phyloP scores from a whole-genome alignment of 345 rosid species.

The Bruguiera sexangula region DNA sequence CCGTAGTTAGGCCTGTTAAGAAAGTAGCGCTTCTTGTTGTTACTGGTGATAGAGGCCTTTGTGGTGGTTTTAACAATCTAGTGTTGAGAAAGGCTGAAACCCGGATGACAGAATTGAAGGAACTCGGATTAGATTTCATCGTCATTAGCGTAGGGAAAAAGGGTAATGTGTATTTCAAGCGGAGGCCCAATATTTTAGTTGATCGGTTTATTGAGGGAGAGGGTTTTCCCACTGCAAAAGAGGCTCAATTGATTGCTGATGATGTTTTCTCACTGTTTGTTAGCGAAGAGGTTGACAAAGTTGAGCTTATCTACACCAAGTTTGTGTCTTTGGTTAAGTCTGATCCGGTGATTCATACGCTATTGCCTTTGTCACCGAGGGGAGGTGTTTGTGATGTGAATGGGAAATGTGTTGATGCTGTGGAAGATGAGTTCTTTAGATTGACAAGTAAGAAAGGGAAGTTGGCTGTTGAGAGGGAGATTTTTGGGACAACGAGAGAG shows the following conservation, averaged over 20 bases:
- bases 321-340: constrained; percentile 77
- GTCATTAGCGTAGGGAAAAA: constrained; percentile 77
- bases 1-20: constrained; percentile 59
- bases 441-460: constrained; percentile 75
- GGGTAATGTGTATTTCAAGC: constrained; percentile 69
- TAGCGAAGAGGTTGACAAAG: constrained; percentile 81
- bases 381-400: constrained; percentile 59
- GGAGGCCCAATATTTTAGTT: constrained; percentile 42
- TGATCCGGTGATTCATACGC: constrained; percentile 63
- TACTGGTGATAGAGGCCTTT: constrained; percentile 70
- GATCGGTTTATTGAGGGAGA: constrained; percentile 52
- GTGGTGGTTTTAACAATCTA: constrained; percentile 79
- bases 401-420: constrained; percentile 67
- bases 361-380: constrained; percentile 56
- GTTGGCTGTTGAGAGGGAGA: constrained; percentile 56
- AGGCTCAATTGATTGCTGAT: constrained; percentile 81
- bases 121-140: constrained; percentile 52
- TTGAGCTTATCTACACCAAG: constrained; percentile 75
- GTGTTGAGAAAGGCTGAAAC: constrained; percentile 55
- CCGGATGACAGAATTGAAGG: constrained; percentile 54
- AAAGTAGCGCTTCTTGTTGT: constrained; percentile 71
- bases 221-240: constrained; percentile 69
- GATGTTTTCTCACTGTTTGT: constrained; percentile 70
- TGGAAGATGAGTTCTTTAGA: constrained; percentile 80
- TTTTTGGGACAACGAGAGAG: constrained; percentile 23